These are phyloP conservation scores for Colletotrichum incanum DNA, from an alignment of 2,329 filamentous ascomycete genomes.

Conservation along the genomic window DNA sequence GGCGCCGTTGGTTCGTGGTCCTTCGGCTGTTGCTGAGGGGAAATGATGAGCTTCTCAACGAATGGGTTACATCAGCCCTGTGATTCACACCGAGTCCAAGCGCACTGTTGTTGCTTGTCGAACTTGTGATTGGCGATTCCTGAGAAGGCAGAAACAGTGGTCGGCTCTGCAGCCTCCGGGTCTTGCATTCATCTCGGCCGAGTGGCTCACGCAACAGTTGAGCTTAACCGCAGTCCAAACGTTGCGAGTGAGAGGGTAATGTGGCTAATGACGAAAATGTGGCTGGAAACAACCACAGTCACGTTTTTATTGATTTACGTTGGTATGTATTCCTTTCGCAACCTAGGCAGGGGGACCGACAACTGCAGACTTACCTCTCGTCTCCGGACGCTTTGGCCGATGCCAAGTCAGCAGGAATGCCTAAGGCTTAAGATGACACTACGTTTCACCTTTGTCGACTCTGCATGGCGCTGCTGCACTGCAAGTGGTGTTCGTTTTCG, in stretches of 20 bases:
- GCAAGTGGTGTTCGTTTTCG: not conserved
- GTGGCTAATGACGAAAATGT: not conserved
- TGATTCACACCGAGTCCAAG: not conserved
- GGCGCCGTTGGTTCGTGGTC: not conserved
- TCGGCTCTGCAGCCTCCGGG: not conserved
- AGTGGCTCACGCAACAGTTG: not conserved
- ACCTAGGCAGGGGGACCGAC: too few relatives aligned
- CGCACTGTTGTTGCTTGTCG: not conserved
- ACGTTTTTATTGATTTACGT: too few relatives aligned
- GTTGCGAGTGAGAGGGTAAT: not conserved
- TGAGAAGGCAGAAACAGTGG: not conserved
- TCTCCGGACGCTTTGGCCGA: not conserved
- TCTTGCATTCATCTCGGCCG: not conserved
- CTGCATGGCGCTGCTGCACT: constrained; percentile 11
- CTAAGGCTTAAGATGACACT: not conserved
- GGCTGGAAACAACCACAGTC: not conserved
- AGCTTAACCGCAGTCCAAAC: not conserved
- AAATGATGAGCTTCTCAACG: not conserved
- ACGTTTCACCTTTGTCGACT: constrained; percentile 17
- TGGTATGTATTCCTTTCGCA: not conserved
- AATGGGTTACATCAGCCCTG: too few relatives aligned
- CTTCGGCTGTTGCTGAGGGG: not conserved
- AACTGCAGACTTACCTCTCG: too few relatives aligned
- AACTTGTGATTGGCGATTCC: not conserved
- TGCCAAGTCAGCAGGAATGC: not conserved